These are phyloP conservation scores for Paracorniculantispora psalliotae DNA, from an alignment of 2,329 filamentous ascomycete species.

Conservation along the genomic window DNA sequence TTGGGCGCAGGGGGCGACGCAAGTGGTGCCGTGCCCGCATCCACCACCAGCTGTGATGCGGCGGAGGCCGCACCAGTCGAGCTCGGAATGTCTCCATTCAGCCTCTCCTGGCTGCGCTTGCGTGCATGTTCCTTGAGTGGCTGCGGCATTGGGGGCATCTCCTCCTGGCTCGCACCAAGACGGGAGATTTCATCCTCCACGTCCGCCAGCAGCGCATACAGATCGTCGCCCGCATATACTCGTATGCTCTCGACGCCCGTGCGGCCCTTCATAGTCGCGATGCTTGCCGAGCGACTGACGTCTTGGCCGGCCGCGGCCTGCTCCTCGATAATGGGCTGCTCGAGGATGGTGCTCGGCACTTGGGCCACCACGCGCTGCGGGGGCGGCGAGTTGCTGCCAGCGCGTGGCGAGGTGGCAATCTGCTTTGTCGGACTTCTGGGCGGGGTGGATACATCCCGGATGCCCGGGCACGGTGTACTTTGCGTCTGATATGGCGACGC, in stretches of 20 bases:
- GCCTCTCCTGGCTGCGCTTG: constrained; percentile 46
- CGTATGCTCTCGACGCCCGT: constrained; percentile 59
- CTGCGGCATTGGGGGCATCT: constrained; percentile 1
- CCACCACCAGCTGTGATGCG: neutral
- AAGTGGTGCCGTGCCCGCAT: neutral
- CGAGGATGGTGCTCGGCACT: constrained; percentile 52
- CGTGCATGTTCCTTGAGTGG: constrained; percentile 39
- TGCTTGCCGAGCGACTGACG: constrained; percentile 22
- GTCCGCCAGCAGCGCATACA: constrained; percentile 62
- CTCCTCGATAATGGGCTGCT: constrained; percentile 45
- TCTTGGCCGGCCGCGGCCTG: constrained; percentile 27
- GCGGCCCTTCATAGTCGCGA: constrained; percentile 27
- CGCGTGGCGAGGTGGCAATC: constrained; percentile 27
- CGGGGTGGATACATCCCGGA: constrained; percentile 48
- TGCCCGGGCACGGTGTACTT: constrained; percentile 33
- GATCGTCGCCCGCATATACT: constrained; percentile 62
- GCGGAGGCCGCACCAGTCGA: neutral
- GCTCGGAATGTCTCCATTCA: constrained; percentile 32
- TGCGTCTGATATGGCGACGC: constrained; percentile 40
- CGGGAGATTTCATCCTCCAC: constrained; percentile 48
- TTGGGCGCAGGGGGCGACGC: constrained; percentile 1
- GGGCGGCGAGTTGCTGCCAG: constrained; percentile 38
- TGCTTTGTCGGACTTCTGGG: constrained; percentile 54
- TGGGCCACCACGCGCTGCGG: constrained; percentile 49
- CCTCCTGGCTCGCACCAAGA: constrained; percentile 25